Evolutionary conservation across 2,329 filamentous ascomycete genomes (phyloP).

Genomic region (Colletotrichum karsti): DNA sequence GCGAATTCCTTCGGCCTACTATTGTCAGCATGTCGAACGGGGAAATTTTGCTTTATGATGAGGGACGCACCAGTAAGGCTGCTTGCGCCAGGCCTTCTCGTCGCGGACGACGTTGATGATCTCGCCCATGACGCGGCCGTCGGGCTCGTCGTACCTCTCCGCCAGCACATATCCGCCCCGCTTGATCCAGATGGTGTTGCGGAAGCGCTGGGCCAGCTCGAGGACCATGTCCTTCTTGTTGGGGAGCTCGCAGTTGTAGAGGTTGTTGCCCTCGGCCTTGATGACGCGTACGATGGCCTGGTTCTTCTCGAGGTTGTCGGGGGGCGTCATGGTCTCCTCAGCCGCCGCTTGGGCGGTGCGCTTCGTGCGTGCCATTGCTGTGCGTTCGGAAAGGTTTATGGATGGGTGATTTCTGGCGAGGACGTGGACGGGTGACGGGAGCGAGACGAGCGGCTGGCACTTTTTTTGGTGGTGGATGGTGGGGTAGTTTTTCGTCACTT

Average conservation of each 20-base stretch:
- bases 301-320: constrained; percentile 64
- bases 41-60: background rate
- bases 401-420: background rate
- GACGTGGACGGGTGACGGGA: background rate
- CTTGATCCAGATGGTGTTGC: constrained; percentile 93
- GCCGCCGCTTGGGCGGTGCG: constrained; percentile 81
- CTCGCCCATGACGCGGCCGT: constrained; percentile 84
- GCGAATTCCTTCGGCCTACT: constrained; percentile 81
- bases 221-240: constrained; percentile 73
- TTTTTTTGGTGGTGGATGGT: constrained; percentile 18
- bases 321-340: constrained; percentile 72
- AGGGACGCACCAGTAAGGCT: constrained; percentile 77
- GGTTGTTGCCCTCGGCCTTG: constrained; percentile 87
- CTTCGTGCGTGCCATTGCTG: constrained; percentile 60
- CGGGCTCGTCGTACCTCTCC: constrained; percentile 73
- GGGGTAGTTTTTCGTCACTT: constrained; percentile 15
- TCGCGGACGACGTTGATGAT: constrained; percentile 94
- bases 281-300: constrained; percentile 80
- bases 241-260: constrained; percentile 82
- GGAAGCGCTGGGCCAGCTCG: constrained; percentile 85
- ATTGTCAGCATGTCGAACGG: constrained; percentile 4
- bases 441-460: too few species aligned
- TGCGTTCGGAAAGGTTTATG: background rate
- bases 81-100: constrained; percentile 91
- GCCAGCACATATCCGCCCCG: constrained; percentile 88